Conservation (phyloP, 1,139 yeast species). For the Blastobotrys raffinosifermentans region DNA sequence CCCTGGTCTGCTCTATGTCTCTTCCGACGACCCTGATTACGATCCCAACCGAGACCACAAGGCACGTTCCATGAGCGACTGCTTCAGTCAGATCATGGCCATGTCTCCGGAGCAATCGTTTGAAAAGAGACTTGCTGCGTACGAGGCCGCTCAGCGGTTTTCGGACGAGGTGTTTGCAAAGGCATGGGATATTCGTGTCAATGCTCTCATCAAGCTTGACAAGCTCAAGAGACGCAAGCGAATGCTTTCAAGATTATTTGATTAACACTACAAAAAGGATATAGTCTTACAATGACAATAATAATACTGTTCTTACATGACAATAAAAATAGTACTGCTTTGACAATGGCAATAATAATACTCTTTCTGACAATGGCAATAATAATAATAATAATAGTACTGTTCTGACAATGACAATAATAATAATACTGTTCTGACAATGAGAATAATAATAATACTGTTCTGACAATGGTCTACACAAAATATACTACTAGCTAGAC, state of each 20-base stretch:
- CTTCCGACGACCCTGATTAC: conserved; percentile 54
- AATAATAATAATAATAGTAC: no score
- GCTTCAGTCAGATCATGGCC: conserved; percentile 40
- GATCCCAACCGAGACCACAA: conserved; percentile 6
- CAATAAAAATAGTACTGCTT: no score
- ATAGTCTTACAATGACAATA: no score
- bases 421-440: no score
- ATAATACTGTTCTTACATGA: not conserved
- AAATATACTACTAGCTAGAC: no score
- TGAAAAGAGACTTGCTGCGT: conserved; percentile 48
- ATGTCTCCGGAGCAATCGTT: conserved; percentile 38
- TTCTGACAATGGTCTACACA: conserved; percentile 1
- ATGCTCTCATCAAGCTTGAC: conserved; percentile 37
- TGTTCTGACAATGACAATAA: no score
- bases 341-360: no score
- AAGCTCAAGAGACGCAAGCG: conserved; percentile 35
- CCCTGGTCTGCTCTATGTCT: conserved; percentile 72
- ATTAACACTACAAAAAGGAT: conserved; percentile 17
- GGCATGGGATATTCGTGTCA: conserved; percentile 48
- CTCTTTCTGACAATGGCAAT: no score
- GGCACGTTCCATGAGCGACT: conserved; percentile 34
- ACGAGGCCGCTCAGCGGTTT: conserved; percentile 53
- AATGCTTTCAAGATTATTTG: conserved; percentile 16
- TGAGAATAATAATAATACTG: no score
- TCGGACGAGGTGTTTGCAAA: conserved; percentile 58